Evolutionary conservation across 441 rosid genomes (phyloP), one percentile per base, ranked within the genome.

Genomic region (Daphne laureola): DNA sequence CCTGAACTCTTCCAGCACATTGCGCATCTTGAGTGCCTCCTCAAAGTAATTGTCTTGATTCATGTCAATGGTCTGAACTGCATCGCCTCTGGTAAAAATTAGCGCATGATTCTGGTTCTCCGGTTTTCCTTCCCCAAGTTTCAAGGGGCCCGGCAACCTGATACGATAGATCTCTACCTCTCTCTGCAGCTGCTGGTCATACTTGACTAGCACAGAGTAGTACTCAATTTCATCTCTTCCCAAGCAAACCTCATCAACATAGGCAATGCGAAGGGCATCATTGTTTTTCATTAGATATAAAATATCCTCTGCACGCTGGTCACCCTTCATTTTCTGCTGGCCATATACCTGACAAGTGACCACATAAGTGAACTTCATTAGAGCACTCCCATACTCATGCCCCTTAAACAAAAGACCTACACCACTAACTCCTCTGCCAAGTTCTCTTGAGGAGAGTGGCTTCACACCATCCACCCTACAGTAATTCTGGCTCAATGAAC

Each of bases 41-140:
- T 84, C 91, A 16, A 78, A 84, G 65, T 84, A 84, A 69, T 45
- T 84, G 67, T 84, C 91, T 64, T 84, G 91, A 72, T 84, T 84
- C 91, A 84, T 84, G 57, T 84, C 87, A 21, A 84, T 84, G 14
- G 91, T 84, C 71, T 84, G 91, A 64, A 84, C 80, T 23, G 87
- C 91, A 73, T 81, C 85, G 35, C 91, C 91, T 14, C 91, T 80
- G 49, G 91, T 84, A 72, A 84, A 84, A 54, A 81, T 79, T 59
- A 84, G 64, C 4, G 91, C 83, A 58, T 84, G 91, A 70, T 84
- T 84, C 68, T 84, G 91, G 59, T 84, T 84, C 67, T 84, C 91
- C 0, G 91, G 91, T 60, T 84, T 84, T 38, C 91, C 91, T 69
- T 81, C 87, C 5, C 91, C 91, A 58, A 84, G 78, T 76, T 84